Evolutionary conservation across 2,329 filamentous ascomycete genomes (phyloP).

Genomic region (Fusarium azukiicola): DNA sequence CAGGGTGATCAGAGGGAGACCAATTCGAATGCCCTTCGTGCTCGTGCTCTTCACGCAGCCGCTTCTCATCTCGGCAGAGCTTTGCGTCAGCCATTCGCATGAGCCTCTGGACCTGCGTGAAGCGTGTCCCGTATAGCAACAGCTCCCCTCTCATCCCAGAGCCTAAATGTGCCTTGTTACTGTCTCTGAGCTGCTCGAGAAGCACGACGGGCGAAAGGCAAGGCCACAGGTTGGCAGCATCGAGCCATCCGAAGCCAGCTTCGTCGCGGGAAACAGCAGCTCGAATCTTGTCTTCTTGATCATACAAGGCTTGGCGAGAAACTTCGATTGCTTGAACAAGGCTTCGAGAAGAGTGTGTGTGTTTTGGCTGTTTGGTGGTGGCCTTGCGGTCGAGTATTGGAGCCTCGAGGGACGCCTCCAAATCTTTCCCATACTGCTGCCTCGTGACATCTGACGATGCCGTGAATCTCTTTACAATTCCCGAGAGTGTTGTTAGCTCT

Average conservation of each 20-base stretch:
- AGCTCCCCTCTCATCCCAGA: constrained; percentile 63
- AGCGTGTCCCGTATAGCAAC: constrained; percentile 65
- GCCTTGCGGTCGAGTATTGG: constrained; percentile 11
- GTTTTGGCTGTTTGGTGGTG: background rate
- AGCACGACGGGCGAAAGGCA: constrained; percentile 65
- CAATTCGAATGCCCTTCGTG: constrained; percentile 76
- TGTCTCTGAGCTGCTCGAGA: constrained; percentile 68
- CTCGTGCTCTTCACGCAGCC: constrained; percentile 69
- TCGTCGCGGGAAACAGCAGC: background rate
- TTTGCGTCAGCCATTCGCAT: constrained; percentile 64
- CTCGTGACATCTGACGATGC: constrained; percentile 17
- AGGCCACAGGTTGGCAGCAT: constrained; percentile 68
- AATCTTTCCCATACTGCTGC: constrained; percentile 47
- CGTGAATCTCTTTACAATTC: background rate
- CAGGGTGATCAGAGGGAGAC: constrained; percentile 71
- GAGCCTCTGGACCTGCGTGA: constrained; percentile 70
- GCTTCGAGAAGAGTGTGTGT: background rate
- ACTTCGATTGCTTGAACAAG: background rate
- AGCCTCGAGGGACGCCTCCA: constrained; percentile 27
- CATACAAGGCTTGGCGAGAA: background rate
- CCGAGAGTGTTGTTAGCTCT: background rate
- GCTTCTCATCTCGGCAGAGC: constrained; percentile 47
- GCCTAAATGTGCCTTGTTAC: constrained; percentile 54
- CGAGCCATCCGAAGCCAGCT: constrained; percentile 62
- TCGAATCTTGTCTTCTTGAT: background rate